These are phyloP conservation scores for Achaetomium macrosporum DNA, from an alignment of 2,329 filamentous ascomycete species.

Conservation along the genomic window DNA sequence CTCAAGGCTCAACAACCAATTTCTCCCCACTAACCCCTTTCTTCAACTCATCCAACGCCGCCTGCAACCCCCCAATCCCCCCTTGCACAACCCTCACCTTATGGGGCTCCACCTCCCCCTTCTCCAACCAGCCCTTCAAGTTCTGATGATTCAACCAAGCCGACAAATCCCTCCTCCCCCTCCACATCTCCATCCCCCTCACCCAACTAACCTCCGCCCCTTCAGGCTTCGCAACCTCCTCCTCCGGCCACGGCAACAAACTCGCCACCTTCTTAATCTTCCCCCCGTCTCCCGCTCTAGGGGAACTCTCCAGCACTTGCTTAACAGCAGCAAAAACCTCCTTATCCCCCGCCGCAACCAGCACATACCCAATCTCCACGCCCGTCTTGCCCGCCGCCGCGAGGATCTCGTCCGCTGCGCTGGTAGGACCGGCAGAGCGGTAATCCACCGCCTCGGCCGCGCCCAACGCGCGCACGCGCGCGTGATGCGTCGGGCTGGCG, in stretches of 20 bases:
- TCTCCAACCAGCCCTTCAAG: slow-evolving; percentile 8
- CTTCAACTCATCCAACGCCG: slow-evolving; percentile 23
- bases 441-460: slow-evolving; percentile 16
- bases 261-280: not conserved
- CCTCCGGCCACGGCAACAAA: slow-evolving; percentile 7
- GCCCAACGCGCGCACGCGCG: slow-evolving; percentile 3
- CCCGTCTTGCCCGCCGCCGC: slow-evolving; percentile 3
- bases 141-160: not conserved
- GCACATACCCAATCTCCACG: not conserved
- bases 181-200: slow-evolving; percentile 1
- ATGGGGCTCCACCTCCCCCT: slow-evolving; percentile 25
- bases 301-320: too few relatives aligned
- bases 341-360: not conserved
- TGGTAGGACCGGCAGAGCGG: not conserved
- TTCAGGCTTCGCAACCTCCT: not conserved
- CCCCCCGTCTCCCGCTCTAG: not conserved
- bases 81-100: slow-evolving; percentile 26
- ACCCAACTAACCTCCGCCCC: not conserved
- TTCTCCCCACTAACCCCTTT: slow-evolving; percentile 29
- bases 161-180: not conserved
- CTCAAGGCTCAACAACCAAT: slow-evolving; percentile 22
- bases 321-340: too few relatives aligned
- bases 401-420: slow-evolving; percentile 4
- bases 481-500: slow-evolving; percentile 10
- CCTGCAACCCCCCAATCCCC: slow-evolving; percentile 22